phyloP scores from a whole-genome alignment of 441 rosid species.

The Eruca vesicaria region DNA sequence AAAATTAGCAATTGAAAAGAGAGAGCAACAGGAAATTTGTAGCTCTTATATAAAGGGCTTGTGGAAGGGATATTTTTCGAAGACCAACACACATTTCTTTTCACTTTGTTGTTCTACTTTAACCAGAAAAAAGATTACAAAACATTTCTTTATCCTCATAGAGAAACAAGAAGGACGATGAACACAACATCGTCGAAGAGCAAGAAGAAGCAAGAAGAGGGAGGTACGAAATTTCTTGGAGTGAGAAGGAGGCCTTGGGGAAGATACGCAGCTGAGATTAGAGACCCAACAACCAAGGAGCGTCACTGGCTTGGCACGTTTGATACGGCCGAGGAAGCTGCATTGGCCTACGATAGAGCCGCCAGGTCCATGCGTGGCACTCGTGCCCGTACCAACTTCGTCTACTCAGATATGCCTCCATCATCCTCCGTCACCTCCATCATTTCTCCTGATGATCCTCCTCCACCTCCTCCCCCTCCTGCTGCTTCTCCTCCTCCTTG shows the following conservation, averaged over 20 bases:
- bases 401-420: constrained; percentile 75
- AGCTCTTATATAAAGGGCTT: constrained; percentile 26
- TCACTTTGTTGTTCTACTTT: neutral
- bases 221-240: constrained; percentile 53
- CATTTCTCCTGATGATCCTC: constrained; percentile 65
- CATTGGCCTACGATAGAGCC: constrained; percentile 81
- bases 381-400: constrained; percentile 75
- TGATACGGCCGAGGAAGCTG: constrained; percentile 82
- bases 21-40: neutral
- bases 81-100: constrained; percentile 27
- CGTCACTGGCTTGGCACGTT: constrained; percentile 91
- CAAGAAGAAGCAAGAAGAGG: constrained; percentile 50
- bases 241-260: constrained; percentile 92
- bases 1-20: neutral
- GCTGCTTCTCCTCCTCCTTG: constrained; percentile 32
- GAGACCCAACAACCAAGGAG: constrained; percentile 82
- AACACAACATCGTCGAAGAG: constrained; percentile 46
- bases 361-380: constrained; percentile 80
- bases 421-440: constrained; percentile 78
- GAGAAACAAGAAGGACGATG: constrained; percentile 20
- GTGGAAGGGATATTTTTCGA: constrained; percentile 23
- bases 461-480: constrained; percentile 28
- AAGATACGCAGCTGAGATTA: constrained; percentile 78
- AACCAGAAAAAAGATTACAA: constrained; percentile 2
- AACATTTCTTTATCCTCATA: neutral